These are phyloP conservation scores for Elsinoe arachidis DNA, from an alignment of 2,329 filamentous ascomycete genomes.

Conservation along the genomic window DNA sequence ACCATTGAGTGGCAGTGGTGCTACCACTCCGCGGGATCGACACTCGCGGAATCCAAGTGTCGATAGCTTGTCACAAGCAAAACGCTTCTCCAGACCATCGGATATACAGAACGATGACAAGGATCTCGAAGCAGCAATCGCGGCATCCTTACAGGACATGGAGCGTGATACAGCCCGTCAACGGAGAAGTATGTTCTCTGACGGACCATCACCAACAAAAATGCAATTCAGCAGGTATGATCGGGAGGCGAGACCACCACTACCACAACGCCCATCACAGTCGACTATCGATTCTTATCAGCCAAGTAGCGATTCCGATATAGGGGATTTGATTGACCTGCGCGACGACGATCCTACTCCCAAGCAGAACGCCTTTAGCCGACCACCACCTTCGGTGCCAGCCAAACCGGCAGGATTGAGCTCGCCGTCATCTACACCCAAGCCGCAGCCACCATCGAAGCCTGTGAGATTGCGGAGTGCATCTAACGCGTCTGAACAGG, in stretches of 20 bases:
- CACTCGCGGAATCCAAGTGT: slow-evolving; percentile 25
- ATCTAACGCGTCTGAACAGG: slow-evolving; percentile 24
- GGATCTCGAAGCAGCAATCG: slow-evolving; percentile 40
- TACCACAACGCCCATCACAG: slow-evolving; percentile 29
- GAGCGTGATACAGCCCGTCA: slow-evolving; percentile 26
- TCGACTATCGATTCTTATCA: slow-evolving; percentile 8
- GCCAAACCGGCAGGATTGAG: slow-evolving; percentile 6
- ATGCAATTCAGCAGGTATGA: slow-evolving; percentile 17
- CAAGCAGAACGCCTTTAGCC: neutral
- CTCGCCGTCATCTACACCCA: slow-evolving; percentile 15
- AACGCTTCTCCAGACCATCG: slow-evolving; percentile 24
- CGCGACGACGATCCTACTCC: slow-evolving; percentile 34
- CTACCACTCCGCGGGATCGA: slow-evolving; percentile 15
- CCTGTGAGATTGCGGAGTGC: slow-evolving; percentile 32
- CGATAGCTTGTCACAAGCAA: slow-evolving; percentile 25
- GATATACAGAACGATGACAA: slow-evolving; percentile 39
- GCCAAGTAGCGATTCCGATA: slow-evolving; percentile 12
- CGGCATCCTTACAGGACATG: slow-evolving; percentile 38
- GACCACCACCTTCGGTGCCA: neutral
- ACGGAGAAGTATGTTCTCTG: slow-evolving; percentile 5
- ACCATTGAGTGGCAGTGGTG: slow-evolving; percentile 28
- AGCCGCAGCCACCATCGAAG: slow-evolving; percentile 29
- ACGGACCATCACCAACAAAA: slow-evolving; percentile 1
- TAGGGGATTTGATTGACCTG: slow-evolving; percentile 40
- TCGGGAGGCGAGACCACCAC: slow-evolving; percentile 22